phyloP scores from a whole-genome alignment of 257 asterid genomes.

The Echites panduratus region DNA sequence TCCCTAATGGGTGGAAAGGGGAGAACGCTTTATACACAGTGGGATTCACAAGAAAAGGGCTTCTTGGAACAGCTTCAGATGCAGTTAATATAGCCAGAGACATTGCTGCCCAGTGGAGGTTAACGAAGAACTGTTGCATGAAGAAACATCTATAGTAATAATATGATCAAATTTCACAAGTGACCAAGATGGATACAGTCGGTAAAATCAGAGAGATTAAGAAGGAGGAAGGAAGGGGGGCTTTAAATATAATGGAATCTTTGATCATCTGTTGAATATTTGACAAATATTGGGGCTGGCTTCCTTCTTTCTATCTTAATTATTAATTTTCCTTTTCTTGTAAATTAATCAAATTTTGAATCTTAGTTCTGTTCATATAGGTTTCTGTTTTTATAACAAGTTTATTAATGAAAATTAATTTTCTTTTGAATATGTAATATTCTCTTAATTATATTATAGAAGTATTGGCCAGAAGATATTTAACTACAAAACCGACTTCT shows the following conservation, averaged over 20 bases:
- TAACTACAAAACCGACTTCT: neutral
- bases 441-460: no score
- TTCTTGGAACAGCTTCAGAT: conserved; percentile 68
- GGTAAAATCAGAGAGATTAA: neutral
- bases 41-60: conserved; percentile 83
- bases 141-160: no score
- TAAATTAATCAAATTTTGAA: conserved; percentile 62
- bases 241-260: neutral
- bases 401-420: no score
- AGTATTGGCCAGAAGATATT: no score
- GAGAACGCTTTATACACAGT: conserved; percentile 72
- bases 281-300: no score
- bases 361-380: neutral
- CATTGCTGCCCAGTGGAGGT: conserved; percentile 50
- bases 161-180: no score
- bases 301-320: neutral
- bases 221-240: neutral
- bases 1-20: conserved; percentile 92
- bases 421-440: no score
- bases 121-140: conserved; percentile 21
- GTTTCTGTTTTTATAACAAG: no score
- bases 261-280: neutral
- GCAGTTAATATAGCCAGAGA: conserved; percentile 62
- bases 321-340: conserved; percentile 6
- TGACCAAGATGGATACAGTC: neutral